These are phyloP conservation scores for Daldinia grandis DNA, from an alignment of 495 filamentous ascomycete species.

Conservation along the genomic window DNA sequence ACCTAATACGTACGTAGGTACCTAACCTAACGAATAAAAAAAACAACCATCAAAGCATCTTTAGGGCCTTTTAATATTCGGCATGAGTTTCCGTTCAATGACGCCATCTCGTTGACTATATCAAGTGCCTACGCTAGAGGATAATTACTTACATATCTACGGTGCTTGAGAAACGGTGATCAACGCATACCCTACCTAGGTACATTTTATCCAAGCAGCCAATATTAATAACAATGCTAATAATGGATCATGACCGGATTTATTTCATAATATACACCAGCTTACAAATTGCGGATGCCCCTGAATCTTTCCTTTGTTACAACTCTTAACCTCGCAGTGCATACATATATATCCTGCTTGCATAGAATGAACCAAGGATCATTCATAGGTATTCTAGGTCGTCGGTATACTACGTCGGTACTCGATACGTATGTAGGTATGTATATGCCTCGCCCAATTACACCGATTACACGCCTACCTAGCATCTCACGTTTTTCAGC, in stretches of 20 bases:
- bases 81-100: neutral
- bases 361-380: slow-evolving; percentile 22
- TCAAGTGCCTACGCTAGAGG: neutral
- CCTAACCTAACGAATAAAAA: neutral
- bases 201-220: slow-evolving; percentile 11
- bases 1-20: neutral
- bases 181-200: slow-evolving; percentile 7
- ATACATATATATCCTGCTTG: slow-evolving; percentile 11
- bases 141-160: neutral
- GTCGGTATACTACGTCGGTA: slow-evolving; percentile 24
- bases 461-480: slow-evolving; percentile 3
- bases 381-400: slow-evolving; percentile 10
- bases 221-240: slow-evolving; percentile 14
- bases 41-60: too few species aligned
- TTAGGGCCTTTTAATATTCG: neutral
- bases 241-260: slow-evolving; percentile 14
- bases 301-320: slow-evolving; percentile 11
- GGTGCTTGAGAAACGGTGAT: slow-evolving; percentile 10
- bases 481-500: slow-evolving; percentile 23
- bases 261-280: neutral
- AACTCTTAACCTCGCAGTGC: slow-evolving; percentile 2
- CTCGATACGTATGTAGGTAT: slow-evolving; percentile 4
- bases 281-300: slow-evolving; percentile 6
- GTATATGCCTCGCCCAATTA: slow-evolving; percentile 1
- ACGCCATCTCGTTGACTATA: neutral